Base-by-base conservation (phyloP, 768 basidiomycete species). In the Steccherinum ochraceum region DNA sequence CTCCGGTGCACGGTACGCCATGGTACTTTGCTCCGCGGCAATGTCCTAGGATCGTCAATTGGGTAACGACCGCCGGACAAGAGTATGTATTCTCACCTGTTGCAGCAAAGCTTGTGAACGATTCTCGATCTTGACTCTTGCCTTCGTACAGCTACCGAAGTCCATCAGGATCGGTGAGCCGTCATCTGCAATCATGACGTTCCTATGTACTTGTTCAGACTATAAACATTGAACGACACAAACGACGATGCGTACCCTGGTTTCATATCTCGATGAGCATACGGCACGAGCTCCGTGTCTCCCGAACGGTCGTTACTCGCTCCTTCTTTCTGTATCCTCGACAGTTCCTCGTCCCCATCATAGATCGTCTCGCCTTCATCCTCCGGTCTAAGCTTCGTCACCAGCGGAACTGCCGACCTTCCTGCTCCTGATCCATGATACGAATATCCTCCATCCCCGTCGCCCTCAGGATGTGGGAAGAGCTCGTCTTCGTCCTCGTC, bases 1-100 rank as follows among this genome's bases (percentile, higher is more conserved):
- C 63, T 99, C 96, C 0, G 96, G 96, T 1, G 96, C 94, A 18
- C 96, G 84, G 61, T 95, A 99, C 0, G 96, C 90, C 96, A 99
- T 98, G 12, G 93, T 93, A 57, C 93, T 95, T 67, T 95, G 94
- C 67, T 99, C 96, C 16, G 92, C 93, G 2, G 96, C 96, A 56
- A 95, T 83, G 65, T 99, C 96, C 80, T 35, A 16, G 7, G 30
- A 35, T 35, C 7, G 30, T 35, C 30, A 35, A 35, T 89, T 52
- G 2, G 39, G 4, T 18, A 13, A 5, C 5, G 23, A 18, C 5
- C 5, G 25, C 19, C 4, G 10, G 12, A 4, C 13, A 2, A 4
- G 16, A 4, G 26, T 41, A 53, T 69, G 47, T 51, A 87, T 7
- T 7, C 30, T 35, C 7, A 35, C 30, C 30, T 98, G 96, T 58